phyloP scores from a whole-genome alignment of 345 rosid species.

The Brassica carinata region DNA sequence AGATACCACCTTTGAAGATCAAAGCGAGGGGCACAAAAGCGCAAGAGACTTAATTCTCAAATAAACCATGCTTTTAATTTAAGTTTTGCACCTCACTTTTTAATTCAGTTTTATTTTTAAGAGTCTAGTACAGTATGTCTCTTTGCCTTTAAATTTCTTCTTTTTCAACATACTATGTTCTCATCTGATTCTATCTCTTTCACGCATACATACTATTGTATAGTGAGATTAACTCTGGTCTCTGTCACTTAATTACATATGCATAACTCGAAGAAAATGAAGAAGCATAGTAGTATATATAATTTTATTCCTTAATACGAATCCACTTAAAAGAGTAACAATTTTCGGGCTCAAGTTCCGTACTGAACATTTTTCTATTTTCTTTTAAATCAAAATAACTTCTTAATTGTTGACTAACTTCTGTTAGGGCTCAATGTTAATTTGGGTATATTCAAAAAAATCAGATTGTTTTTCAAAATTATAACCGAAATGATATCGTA shows the following conservation, averaged over 20 bases:
- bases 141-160: background rate
- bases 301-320: no score
- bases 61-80: background rate
- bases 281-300: background rate
- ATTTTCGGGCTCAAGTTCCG: background rate
- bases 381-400: background rate
- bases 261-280: constrained; percentile 51
- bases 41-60: background rate
- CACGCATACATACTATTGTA: background rate
- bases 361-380: background rate
- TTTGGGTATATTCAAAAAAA: no score
- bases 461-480: no score
- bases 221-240: constrained; percentile 20
- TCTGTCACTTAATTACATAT: constrained; percentile 52
- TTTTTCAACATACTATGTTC: background rate
- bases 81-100: background rate
- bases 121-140: background rate
- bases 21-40: background rate
- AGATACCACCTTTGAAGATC: background rate
- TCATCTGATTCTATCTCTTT: background rate
- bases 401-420: background rate
- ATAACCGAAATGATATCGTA: background rate
- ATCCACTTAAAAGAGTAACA: background rate
- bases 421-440: no score
- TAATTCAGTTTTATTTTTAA: no score